Conservation (phyloP, 1,139 yeast species). For the Debaryomyces sp. region DNA sequence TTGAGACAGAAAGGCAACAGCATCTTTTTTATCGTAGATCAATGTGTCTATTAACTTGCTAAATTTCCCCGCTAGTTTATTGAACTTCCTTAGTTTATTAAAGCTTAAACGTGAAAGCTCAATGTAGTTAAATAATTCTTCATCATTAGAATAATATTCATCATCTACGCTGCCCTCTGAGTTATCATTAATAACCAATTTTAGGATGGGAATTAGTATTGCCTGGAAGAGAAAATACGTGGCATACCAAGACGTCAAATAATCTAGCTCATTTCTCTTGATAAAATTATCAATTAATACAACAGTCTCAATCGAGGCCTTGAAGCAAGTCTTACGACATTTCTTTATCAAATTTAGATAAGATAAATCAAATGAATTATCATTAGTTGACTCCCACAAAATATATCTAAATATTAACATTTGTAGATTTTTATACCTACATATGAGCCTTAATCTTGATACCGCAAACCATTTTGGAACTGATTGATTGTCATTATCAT, state of each 20-base stretch:
- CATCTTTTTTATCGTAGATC: conserved; percentile 12
- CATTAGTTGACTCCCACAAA: conserved; percentile 50
- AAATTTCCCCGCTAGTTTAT: conserved; percentile 53
- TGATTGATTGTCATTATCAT: conserved; percentile 4
- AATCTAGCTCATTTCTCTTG: conserved; percentile 28
- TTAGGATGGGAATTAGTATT: conserved; percentile 56
- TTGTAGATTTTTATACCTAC: conserved; percentile 59
- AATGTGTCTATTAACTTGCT: conserved; percentile 46
- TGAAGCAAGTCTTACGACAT: conserved; percentile 54
- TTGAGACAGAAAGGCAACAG: conserved; percentile 3
- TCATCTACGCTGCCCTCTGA: conserved; percentile 44
- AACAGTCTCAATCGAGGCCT: conserved; percentile 56
- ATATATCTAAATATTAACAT: conserved; percentile 58
- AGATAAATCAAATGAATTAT: conserved; percentile 41
- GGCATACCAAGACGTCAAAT: conserved; percentile 60
- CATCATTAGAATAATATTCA: conserved; percentile 22
- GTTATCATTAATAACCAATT: conserved; percentile 50
- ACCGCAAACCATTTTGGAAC: conserved; percentile 47
- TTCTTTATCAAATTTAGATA: conserved; percentile 39
- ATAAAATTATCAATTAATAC: conserved; percentile 51
- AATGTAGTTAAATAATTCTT: conserved; percentile 25
- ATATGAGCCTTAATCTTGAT: conserved; percentile 51
- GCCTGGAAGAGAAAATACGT: conserved; percentile 66
- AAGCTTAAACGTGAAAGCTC: conserved; percentile 47
- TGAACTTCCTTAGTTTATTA: conserved; percentile 39